Evolutionary conservation across 495 filamentous ascomycete species (phyloP), one percentile per base, ranked within the genome.

Genomic region (Aspergillus leporis): DNA sequence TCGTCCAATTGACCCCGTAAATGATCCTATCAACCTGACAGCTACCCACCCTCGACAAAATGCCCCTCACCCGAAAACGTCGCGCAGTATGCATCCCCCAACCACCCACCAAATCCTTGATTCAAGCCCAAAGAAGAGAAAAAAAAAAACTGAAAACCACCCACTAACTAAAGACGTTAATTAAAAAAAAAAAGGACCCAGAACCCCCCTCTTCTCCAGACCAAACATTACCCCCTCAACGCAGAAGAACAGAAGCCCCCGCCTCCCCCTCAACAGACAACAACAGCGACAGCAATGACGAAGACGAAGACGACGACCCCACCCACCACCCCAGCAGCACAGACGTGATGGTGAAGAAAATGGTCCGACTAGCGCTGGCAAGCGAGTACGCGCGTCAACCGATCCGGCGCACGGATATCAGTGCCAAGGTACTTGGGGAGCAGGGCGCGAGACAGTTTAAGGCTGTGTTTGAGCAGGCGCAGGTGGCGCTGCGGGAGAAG

Each of bases 351-450:
- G 85, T 91, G 31, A 97, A 96, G 74, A 96, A 92, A 62, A 75
- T 98, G 48, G 88, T 98, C 19, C 87, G 94, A n/a, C 84, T 96
- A 45, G 94, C 92, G 3, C 70, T 98, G 6, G 85, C 93, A 3
- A 91, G 90, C 75, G 94, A 97, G 70, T 95, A 90, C 70, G 81
- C 90, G n/a, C 83, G 94, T 16, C 78, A 82, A 46, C 85, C 88
- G 0, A 90, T 98, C 32, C 84, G 85, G 14, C 76, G 94, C 61
- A 78, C 84, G 6, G 94, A 92, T 54, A 92, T 98, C 57, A 83
- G 76, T 63, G 81, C 87, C 40, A 97, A 85, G 83, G 80, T 82
- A 0, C 61, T 76, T 1, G 72, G 70, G 6, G 70, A 76, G 65
- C 73, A 75, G 18, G 74, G 75, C 1, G 34, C 69, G 16, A 55